Base-by-base conservation (phyloP, 1,284 basidiomycete genomes). In the Trichosporon faecale region DNA sequence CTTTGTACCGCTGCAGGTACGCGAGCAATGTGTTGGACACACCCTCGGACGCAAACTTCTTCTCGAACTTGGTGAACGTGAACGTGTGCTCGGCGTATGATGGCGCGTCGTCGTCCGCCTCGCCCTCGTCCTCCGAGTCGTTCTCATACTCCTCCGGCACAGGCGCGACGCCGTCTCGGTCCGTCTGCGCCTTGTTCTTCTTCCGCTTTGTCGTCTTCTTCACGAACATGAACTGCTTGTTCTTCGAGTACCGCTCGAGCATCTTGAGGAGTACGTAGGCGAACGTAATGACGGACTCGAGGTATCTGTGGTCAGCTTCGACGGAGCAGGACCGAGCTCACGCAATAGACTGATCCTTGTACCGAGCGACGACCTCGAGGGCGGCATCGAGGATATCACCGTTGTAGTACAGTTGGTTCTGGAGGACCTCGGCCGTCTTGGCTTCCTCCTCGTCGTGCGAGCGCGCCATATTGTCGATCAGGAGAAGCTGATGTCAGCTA, bases 331-430 rank as follows among this genome's bases (percentile, higher is more conserved):
- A 16, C 9, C 4, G 5, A 33, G 79, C 85, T 73, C 61, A 85
- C 84, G 80, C 82, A 57, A 86, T 78, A 0, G 80, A 84, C 77
- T 81, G 84, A 44, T 90, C 87, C 76, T 90, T 91, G 85, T 93
- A 96, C 37, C 86, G 85, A 55, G 88, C 86, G 67, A 97, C 82
- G 67, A 91, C 89, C 29, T 91, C 89, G 52, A 94, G 85, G 0
- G 93, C 88, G 25, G 94, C 88, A 77, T 97, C 94, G 64, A 98
- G 88, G 18, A 95, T 90, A 74, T 95, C 93, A 40, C 92, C 93
- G 76, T 95, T 94, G 84, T 97, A 98, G 76, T 97, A 91, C 49
- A 98, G 85, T 81, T 95, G 92, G 76, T 94, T 89, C 76, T 94
- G 92, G 2, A 98, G 85, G 14, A 90, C 85, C 69, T 89, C 89